Evolutionary conservation across 106 monocot species (phyloP).

Genomic region (Allium fistulosum): DNA sequence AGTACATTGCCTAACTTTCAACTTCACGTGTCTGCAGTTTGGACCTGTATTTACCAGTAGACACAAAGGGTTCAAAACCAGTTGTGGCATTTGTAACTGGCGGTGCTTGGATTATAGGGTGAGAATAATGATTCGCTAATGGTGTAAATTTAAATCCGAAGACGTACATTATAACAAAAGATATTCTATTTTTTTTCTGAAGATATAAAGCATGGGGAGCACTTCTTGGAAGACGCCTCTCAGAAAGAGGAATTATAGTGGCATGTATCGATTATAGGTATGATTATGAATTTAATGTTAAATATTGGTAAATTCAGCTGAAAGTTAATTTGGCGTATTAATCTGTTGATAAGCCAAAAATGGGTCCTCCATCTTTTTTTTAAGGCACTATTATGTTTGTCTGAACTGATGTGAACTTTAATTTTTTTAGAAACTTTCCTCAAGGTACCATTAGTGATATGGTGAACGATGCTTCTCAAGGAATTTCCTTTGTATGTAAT

Average conservation of each 20-base stretch:
- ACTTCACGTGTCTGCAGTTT: constrained; percentile 33
- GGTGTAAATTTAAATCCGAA: not conserved
- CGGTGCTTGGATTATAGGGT: constrained; percentile 99
- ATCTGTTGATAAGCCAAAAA: too few relatives aligned
- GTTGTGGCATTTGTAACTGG: constrained; percentile 96
- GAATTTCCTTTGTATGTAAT: constrained; percentile 92
- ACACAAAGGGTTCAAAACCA: constrained; percentile 41
- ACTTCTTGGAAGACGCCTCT: constrained; percentile 53
- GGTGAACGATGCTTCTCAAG: constrained; percentile 75
- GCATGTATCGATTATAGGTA: constrained; percentile 84
- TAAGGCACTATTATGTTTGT: not conserved
- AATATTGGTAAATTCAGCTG: not conserved
- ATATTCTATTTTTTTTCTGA: constrained; percentile 3
- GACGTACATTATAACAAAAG: not conserved
- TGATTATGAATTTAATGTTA: not conserved
- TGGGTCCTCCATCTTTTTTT: not conserved
- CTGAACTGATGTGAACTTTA: too few relatives aligned
- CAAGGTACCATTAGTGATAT: constrained; percentile 76
- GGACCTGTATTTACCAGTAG: constrained; percentile 80
- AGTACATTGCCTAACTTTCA: too few relatives aligned
- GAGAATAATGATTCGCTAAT: constrained; percentile 14
- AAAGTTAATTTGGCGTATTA: too few relatives aligned
- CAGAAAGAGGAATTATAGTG: constrained; percentile 74
- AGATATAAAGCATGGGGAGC: constrained; percentile 89
- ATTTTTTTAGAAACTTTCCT: constrained; percentile 67